phyloP scores from a whole-genome alignment of 2,329 filamentous ascomycete species.

The Talaromyces rugulosus region DNA sequence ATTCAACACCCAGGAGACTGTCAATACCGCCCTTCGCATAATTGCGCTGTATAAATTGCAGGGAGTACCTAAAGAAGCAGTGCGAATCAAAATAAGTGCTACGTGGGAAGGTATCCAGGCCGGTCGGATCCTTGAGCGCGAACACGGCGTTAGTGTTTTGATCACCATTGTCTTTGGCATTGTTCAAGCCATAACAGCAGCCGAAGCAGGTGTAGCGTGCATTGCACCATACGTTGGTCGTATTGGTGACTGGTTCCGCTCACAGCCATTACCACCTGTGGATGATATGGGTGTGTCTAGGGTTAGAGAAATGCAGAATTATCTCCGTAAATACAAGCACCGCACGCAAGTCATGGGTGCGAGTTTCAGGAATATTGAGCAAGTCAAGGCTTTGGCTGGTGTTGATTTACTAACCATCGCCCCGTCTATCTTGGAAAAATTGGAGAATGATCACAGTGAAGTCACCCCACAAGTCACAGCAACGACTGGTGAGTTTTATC shows the following conservation, averaged over 20 bases:
- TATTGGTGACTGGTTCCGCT: background rate
- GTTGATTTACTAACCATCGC: background rate
- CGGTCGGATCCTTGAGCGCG: background rate
- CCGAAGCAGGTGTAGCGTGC: background rate
- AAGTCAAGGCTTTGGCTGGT: background rate
- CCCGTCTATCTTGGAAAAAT: background rate
- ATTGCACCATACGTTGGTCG: background rate
- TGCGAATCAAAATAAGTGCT: conserved; percentile 1
- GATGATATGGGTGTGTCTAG: background rate
- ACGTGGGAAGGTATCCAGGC: conserved; percentile 1
- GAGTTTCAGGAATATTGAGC: background rate
- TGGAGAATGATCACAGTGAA: background rate
- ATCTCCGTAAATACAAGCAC: background rate
- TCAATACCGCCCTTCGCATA: background rate
- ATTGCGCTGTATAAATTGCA: background rate
- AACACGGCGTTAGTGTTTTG: background rate
- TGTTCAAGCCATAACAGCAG: background rate
- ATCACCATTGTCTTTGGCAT: background rate
- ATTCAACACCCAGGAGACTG: background rate
- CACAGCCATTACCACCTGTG: background rate
- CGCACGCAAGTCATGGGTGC: background rate
- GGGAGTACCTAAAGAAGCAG: background rate
- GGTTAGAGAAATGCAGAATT: background rate
- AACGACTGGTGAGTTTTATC: background rate
- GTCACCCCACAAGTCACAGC: background rate